Percentiles rank a stretch among this genome's conserved stretches.
phyloP scores from a whole-genome alignment of 2,329 filamentous ascomycete species.

The Cryphonectria naterciae region DNA sequence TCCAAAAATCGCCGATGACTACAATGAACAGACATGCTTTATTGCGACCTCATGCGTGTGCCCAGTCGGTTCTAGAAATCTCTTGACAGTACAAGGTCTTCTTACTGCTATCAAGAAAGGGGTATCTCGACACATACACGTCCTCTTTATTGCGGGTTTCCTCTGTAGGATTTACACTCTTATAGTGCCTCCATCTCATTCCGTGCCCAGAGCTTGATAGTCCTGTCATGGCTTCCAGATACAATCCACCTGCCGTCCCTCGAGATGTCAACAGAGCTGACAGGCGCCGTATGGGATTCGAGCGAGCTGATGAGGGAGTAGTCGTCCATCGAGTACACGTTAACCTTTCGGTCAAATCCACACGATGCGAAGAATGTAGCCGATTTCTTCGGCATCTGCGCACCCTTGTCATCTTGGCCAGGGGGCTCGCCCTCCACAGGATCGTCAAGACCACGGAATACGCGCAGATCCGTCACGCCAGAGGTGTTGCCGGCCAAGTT shows the following conservation, averaged over 20 bases:
- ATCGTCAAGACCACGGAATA: constrained; percentile 88
- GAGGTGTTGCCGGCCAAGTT: constrained; percentile 90
- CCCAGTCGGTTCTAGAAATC: background rate
- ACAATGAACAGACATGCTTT: background rate
- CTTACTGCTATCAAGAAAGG: background rate
- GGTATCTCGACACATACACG: constrained; percentile 18
- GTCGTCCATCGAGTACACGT: constrained; percentile 94
- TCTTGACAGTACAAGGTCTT: background rate
- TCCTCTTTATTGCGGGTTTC: background rate
- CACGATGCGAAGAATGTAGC: constrained; percentile 89
- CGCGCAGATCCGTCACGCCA: constrained; percentile 88
- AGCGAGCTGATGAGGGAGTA: constrained; percentile 89
- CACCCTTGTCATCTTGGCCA: constrained; percentile 67
- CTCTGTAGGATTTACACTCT: background rate
- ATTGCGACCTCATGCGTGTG: background rate
- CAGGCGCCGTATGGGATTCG: constrained; percentile 88
- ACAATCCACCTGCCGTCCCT: constrained; percentile 89
- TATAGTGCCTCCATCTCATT: constrained; percentile 58
- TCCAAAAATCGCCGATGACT: background rate
- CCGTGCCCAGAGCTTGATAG: constrained; percentile 93
- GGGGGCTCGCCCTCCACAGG: constrained; percentile 65
- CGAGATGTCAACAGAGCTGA: constrained; percentile 88
- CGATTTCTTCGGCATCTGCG: constrained; percentile 75
- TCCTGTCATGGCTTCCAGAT: constrained; percentile 90
- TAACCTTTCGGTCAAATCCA: constrained; percentile 94